Percentiles rank a stretch among this genome's conserved stretches.
phyloP scores from a whole-genome alignment of 1,284 basidiomycete genomes.

The Trametes hirsuta region DNA sequence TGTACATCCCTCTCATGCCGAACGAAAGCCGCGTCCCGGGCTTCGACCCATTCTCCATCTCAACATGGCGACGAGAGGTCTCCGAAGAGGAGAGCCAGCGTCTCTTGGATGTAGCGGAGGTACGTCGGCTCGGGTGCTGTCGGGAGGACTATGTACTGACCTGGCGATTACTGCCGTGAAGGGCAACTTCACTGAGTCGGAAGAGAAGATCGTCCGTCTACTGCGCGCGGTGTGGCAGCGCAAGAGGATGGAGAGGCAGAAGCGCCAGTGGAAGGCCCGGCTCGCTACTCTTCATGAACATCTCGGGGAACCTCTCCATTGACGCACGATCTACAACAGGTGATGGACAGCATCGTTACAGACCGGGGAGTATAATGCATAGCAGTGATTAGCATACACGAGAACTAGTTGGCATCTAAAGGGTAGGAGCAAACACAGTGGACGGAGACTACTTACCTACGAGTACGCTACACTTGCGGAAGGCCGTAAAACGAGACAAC shows the following conservation, averaged over 20 bases:
- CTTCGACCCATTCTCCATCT: conserved; percentile 41
- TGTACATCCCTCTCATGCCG: conserved; percentile 41
- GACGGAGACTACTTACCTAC: no score
- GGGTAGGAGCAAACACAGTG: no score
- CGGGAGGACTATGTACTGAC: neutral
- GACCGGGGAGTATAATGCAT: neutral
- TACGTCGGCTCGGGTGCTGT: conserved; percentile 15
- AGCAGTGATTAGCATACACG: neutral
- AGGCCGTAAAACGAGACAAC: no score
- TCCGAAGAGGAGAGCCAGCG: conserved; percentile 39
- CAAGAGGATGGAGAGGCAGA: conserved; percentile 36
- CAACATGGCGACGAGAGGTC: conserved; percentile 45
- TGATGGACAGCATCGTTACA: neutral
- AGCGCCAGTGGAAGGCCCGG: conserved; percentile 23
- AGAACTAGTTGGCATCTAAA: no score
- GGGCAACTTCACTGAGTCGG: conserved; percentile 43
- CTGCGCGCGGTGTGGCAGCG: conserved; percentile 44
- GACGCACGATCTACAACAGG: neutral
- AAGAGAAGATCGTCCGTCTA: conserved; percentile 40
- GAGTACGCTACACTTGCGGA: no score
- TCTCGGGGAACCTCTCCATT: conserved; percentile 18
- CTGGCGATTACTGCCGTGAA: conserved; percentile 2
- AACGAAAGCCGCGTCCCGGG: conserved; percentile 37
- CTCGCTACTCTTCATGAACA: conserved; percentile 21
- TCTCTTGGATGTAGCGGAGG: conserved; percentile 40